These are phyloP conservation scores for Corylus heterophylla DNA, from an alignment of 306 rosid genomes.

Conservation along the genomic window DNA sequence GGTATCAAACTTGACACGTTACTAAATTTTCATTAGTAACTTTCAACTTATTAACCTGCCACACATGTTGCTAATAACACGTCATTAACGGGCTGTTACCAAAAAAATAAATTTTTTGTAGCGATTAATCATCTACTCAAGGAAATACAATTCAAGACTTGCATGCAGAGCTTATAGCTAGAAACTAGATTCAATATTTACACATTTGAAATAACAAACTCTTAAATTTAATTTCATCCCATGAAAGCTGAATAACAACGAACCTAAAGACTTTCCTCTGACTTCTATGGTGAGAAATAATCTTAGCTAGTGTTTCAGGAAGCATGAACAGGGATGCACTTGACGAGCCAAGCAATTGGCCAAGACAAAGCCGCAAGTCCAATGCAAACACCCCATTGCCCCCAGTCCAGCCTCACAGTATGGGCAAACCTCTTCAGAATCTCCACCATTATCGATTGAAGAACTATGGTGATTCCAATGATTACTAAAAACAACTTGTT, in stretches of 20 bases:
- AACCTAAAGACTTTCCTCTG: neutral
- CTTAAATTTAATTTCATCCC: neutral
- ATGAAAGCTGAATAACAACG: neutral
- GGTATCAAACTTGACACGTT: too few species aligned
- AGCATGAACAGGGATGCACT: constrained; percentile 14
- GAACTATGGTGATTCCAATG: constrained; percentile 19
- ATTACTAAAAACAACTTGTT: constrained; percentile 30
- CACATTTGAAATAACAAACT: neutral
- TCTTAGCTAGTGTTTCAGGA: neutral
- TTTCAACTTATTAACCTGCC: too few species aligned
- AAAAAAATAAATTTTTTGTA: too few species aligned
- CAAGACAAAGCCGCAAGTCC: constrained; percentile 33
- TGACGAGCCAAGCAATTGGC: constrained; percentile 34
- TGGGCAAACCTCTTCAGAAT: constrained; percentile 29
- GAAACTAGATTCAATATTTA: neutral
- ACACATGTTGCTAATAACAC: too few species aligned
- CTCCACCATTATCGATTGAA: constrained; percentile 33
- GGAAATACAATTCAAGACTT: neutral
- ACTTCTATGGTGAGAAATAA: neutral
- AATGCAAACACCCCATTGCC: constrained; percentile 30
- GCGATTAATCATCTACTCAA: neutral
- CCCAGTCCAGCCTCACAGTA: constrained; percentile 27
- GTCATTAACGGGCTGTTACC: too few species aligned
- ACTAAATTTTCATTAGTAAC: too few species aligned
- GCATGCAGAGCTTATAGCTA: neutral